Base-by-base conservation (phyloP, 331 rosid genomes). In the Spiraea crenata region DNA sequence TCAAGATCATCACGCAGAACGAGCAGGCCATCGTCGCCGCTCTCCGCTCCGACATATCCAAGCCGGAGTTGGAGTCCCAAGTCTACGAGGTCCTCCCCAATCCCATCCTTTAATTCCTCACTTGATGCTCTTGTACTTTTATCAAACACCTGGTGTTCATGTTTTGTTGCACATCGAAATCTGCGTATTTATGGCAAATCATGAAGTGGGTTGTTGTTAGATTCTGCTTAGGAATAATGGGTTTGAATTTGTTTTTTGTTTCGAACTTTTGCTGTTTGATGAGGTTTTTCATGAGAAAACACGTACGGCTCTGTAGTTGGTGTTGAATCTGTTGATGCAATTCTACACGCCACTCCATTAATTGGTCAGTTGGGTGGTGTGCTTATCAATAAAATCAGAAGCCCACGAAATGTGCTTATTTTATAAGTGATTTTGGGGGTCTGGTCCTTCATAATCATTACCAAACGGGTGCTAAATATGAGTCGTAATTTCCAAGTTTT, bases 11-110 rank as follows among this genome's bases (percentile, higher is more conserved):
- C 16, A 54, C 59, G 11, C 68, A 79, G 7, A 81, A 67, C n/a
- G 97, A 95, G 76, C 69, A n/a, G 15, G 78, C 78, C 6, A 82
- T 89, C 60, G 58, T 79, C 17, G 87, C 80, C 10, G 96, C 98
- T 67, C 91, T 95, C 10, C 56, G 8, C 77, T 79, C 87, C 40
- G 99, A 95, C 76, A 82, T 95, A 74, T 74, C 80, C 52, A 91
- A 95, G 81, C 99, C 97, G 5, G 90, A 88, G 0, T 61, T 87
- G 15, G 98, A 93, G 79, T 51, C 96, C 54, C 60, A 73, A 25
- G 55, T 55, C 34, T 85, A 87, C 25, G 98, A 90, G 98, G 98
- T 88, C 62, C 10, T 20, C 63, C 65, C 4, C 11, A 13, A 3
- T 31, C 35, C 57, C 5, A 56, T 6, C 16, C 2, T 15, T 58